Percentiles rank a stretch among this genome's conserved stretches.
Evolutionary conservation across 495 filamentous ascomycete species (phyloP).

Genomic region (Pyrenula massariospora): DNA sequence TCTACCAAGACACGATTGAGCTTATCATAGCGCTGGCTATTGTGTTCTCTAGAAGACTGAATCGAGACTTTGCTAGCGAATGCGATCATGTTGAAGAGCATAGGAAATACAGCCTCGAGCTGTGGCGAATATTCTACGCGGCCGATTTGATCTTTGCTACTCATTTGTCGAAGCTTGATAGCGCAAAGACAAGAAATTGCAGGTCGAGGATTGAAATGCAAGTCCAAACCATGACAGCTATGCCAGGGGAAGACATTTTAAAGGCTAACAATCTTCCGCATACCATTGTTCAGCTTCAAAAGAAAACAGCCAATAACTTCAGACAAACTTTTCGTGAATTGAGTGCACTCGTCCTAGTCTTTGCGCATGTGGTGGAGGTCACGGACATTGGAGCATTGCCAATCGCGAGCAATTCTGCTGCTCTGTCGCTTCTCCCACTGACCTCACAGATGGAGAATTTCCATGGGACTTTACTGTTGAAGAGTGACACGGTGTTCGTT

Average conservation of each 20-base stretch:
- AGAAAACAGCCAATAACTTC: background rate
- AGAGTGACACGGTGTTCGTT: background rate
- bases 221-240: slow-evolving; percentile 1
- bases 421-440: background rate
- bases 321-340: background rate
- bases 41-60: background rate
- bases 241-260: slow-evolving; percentile 1
- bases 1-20: slow-evolving; percentile 6
- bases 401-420: background rate
- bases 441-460: background rate
- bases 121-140: slow-evolving; percentile 4
- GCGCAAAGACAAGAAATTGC: slow-evolving; percentile 2
- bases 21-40: slow-evolving; percentile 5
- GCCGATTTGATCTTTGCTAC: slow-evolving; percentile 4
- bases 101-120: slow-evolving; percentile 1
- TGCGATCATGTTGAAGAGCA: background rate
- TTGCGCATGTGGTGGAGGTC: slow-evolving; percentile 3
- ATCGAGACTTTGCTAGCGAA: background rate
- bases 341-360: slow-evolving; percentile 1
- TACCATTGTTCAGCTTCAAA: slow-evolving; percentile 1
- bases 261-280: background rate
- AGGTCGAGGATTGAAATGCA: background rate
- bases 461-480: background rate
- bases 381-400: background rate
- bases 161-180: background rate